A percentile compares a stretch with the other conserved stretches of the same genome.
Conservation (phyloP, 2,329 filamentous ascomycete species). For the Aspergillus ochraceus region DNA sequence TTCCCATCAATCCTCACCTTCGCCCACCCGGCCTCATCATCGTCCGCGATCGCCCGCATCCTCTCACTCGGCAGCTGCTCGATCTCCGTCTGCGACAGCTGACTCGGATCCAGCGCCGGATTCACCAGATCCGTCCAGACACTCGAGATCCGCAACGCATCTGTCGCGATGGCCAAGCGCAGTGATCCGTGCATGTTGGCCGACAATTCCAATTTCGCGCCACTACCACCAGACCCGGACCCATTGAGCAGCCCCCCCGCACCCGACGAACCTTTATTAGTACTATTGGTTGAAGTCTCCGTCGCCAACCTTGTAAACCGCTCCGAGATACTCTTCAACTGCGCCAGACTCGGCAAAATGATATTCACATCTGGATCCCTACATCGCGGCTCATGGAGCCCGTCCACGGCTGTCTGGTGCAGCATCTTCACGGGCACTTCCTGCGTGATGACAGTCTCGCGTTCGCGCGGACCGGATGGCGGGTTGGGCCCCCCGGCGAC, state of each 20-base stretch:
- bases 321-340: slow-evolving; percentile 91
- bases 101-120: slow-evolving; percentile 77
- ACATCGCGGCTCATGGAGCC: slow-evolving; percentile 88
- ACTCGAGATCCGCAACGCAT: slow-evolving; percentile 80
- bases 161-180: slow-evolving; percentile 75
- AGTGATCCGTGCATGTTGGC: slow-evolving; percentile 94
- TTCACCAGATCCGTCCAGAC: slow-evolving; percentile 85
- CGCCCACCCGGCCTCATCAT: slow-evolving; percentile 80
- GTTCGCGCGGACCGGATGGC: slow-evolving; percentile 60
- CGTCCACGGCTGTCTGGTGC: slow-evolving; percentile 78
- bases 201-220: slow-evolving; percentile 75
- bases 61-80: slow-evolving; percentile 78
- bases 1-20: slow-evolving; percentile 87
- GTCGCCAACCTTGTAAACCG: slow-evolving; percentile 78
- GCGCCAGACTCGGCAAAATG: slow-evolving; percentile 78
- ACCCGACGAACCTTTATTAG: no score
- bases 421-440: slow-evolving; percentile 94
- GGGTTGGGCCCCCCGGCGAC: slow-evolving; percentile 32
- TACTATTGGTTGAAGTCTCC: slow-evolving; percentile 26
- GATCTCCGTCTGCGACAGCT: slow-evolving; percentile 65
- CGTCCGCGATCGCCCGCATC: slow-evolving; percentile 65
- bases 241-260: no score
- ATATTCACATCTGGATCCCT: slow-evolving; percentile 94
- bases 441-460: slow-evolving; percentile 90
- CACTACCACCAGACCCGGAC: no score